Conservation (phyloP, 192 early-diverging fungal species). For the Dimargaris cristalligena region DNA sequence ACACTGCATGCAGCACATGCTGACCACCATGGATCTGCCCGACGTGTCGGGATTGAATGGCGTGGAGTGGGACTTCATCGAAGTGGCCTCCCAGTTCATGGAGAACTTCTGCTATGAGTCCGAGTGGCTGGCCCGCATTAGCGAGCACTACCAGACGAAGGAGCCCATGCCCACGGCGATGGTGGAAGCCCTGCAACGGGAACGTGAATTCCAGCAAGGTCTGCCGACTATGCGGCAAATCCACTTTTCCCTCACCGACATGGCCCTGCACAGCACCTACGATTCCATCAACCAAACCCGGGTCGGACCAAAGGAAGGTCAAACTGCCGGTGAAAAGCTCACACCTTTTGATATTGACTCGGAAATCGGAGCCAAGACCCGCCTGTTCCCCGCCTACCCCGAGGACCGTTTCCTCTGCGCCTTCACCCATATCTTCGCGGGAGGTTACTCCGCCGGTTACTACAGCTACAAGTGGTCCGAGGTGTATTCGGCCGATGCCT, state of each 20-base stretch:
- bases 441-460: slow-evolving; percentile 39
- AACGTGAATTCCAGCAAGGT: slow-evolving; percentile 28
- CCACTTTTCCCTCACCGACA: slow-evolving; percentile 33
- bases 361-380: slow-evolving; percentile 26
- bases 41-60: slow-evolving; percentile 44
- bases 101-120: slow-evolving; percentile 42
- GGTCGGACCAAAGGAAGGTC: background rate
- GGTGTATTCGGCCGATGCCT: slow-evolving; percentile 42
- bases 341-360: slow-evolving; percentile 36
- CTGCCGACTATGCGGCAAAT: slow-evolving; percentile 37
- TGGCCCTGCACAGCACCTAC: slow-evolving; percentile 28
- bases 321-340: too few relatives aligned
- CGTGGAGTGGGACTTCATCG: slow-evolving; percentile 43
- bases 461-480: slow-evolving; percentile 48
- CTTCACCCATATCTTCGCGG: slow-evolving; percentile 41
- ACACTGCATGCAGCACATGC: slow-evolving; percentile 40
- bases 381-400: slow-evolving; percentile 24
- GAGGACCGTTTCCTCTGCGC: slow-evolving; percentile 37
- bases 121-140: slow-evolving; percentile 28
- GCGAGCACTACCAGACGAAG: slow-evolving; percentile 32
- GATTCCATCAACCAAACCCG: slow-evolving; percentile 9
- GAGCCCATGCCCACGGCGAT: slow-evolving; percentile 37
- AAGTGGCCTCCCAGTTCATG: slow-evolving; percentile 47
- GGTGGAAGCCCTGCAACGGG: slow-evolving; percentile 28
- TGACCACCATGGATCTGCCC: slow-evolving; percentile 37